Evolutionary conservation across 345 rosid genomes (phyloP).

Genomic region (Eucalyptus curtisii): DNA sequence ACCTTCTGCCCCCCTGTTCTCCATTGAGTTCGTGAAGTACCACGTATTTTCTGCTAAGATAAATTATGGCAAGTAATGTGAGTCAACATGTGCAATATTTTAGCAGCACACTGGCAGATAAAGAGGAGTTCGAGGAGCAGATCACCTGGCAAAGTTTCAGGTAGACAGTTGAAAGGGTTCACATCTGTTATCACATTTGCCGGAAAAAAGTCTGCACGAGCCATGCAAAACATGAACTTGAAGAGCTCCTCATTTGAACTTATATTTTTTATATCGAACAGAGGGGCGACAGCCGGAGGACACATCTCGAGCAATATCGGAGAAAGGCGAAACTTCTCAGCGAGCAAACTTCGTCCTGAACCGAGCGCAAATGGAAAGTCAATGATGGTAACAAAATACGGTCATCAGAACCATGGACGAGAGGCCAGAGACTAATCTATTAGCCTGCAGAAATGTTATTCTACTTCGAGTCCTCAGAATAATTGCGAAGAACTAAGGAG

Average conservation of each 20-base stretch:
- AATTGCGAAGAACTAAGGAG: not conserved
- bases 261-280: not conserved
- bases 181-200: slow-evolving; percentile 6
- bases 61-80: not conserved
- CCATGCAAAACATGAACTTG: not conserved
- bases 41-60: slow-evolving; percentile 3
- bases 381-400: not conserved
- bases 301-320: not conserved
- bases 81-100: not conserved
- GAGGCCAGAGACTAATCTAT: not conserved
- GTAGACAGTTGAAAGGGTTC: slow-evolving; percentile 2
- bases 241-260: not conserved
- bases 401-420: not conserved
- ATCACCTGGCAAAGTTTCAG: slow-evolving; percentile 8
- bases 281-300: not conserved
- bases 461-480: not conserved
- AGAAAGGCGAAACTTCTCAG: not conserved
- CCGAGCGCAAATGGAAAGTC: not conserved
- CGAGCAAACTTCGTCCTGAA: not conserved
- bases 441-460: not conserved
- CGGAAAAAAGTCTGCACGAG: not conserved
- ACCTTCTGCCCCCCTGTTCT: not conserved
- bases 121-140: not conserved
- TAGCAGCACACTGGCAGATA: not conserved
- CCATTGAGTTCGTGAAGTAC: slow-evolving; percentile 6